phyloP scores from a whole-genome alignment of 768 basidiomycete genomes.

The Podaxis sp. region DNA sequence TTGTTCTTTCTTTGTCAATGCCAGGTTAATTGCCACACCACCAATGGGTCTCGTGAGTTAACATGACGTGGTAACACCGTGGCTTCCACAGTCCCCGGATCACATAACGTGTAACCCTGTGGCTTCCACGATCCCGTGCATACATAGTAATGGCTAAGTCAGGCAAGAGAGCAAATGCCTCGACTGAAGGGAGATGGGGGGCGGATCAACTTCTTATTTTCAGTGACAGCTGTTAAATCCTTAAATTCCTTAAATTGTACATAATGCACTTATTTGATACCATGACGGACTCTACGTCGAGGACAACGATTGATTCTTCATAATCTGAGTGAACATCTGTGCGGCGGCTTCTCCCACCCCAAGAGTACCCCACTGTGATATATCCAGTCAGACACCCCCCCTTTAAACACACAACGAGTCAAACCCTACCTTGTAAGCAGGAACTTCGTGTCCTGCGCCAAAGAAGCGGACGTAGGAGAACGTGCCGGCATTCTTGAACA shows the following conservation, averaged over 20 bases:
- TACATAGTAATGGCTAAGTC: no score
- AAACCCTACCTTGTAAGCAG: slow-evolving; percentile 35
- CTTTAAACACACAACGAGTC: not conserved
- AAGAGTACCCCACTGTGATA: slow-evolving; percentile 27
- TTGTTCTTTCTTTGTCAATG: no score
- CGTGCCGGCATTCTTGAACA: slow-evolving; percentile 56
- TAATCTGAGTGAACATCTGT: slow-evolving; percentile 39
- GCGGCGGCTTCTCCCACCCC: slow-evolving; percentile 37
- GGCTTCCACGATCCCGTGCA: no score
- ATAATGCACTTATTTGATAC: not conserved
- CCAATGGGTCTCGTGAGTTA: no score
- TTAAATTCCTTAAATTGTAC: not conserved
- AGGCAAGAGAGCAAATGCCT: no score
- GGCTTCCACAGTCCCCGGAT: no score
- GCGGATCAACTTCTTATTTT: no score
- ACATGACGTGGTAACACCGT: no score
- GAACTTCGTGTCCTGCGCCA: slow-evolving; percentile 44
- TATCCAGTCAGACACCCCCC: not conserved
- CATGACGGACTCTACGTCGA: not conserved
- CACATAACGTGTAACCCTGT: no score
- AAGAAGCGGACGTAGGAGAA: slow-evolving; percentile 51
- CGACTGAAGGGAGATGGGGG: no score
- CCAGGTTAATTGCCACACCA: no score
- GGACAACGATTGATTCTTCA: slow-evolving; percentile 10
- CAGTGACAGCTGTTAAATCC: no score